These are phyloP conservation scores for Herpetomonas tarakana DNA, from an alignment of 208 protist species.

Conservation along the genomic window DNA sequence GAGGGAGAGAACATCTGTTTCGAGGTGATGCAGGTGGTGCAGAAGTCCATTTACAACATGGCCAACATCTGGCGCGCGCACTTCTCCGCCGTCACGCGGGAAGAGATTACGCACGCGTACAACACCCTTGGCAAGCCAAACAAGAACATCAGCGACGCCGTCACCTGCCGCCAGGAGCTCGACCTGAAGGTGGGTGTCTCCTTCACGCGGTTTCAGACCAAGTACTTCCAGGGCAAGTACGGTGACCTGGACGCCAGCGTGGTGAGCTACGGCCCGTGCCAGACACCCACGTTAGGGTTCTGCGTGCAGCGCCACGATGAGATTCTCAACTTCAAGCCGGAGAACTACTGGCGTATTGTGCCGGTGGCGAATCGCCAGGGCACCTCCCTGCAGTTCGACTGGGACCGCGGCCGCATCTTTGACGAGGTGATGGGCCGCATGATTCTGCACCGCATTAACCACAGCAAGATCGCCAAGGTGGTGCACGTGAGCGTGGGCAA, in stretches of 20 bases:
- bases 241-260: slow-evolving; percentile 86
- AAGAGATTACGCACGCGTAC: slow-evolving; percentile 87
- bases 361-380: slow-evolving; percentile 65
- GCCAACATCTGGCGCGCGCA: slow-evolving; percentile 85
- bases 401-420: slow-evolving; percentile 89
- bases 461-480: slow-evolving; percentile 61
- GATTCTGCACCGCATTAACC: slow-evolving; percentile 55
- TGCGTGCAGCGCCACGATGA: slow-evolving; percentile 92
- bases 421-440: slow-evolving; percentile 82
- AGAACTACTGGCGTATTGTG: slow-evolving; percentile 87
- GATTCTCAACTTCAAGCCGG: slow-evolving; percentile 90
- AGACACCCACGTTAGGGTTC: slow-evolving; percentile 95
- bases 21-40: slow-evolving; percentile 92
- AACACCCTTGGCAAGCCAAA: slow-evolving; percentile 85
- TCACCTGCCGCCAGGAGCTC: slow-evolving; percentile 94
- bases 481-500: slow-evolving; percentile 41
- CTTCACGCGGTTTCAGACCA: slow-evolving; percentile 94
- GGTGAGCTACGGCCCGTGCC: slow-evolving; percentile 96
- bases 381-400: slow-evolving; percentile 75
- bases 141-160: slow-evolving; percentile 88
- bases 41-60: slow-evolving; percentile 40
- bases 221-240: slow-evolving; percentile 90
- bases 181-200: slow-evolving; percentile 96
- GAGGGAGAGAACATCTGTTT: slow-evolving; percentile 98
- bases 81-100: slow-evolving; percentile 90